A percentile compares a stretch with the other conserved stretches of the same genome.
Evolutionary conservation across 2,329 filamentous ascomycete species (phyloP).

Genomic region (Colletotrichum sp.): DNA sequence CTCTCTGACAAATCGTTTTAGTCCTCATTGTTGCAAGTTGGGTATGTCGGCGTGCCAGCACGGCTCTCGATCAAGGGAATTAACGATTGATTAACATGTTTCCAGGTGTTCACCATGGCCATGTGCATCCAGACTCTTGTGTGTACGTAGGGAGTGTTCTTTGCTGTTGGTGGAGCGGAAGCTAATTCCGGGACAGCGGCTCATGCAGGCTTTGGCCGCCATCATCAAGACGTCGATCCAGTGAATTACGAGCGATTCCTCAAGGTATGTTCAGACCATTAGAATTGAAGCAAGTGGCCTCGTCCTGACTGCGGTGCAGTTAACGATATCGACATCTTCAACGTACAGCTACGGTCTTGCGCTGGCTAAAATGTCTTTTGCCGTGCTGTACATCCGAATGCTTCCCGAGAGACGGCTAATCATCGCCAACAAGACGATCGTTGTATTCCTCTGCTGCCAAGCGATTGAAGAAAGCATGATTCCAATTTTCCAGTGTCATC

Average conservation of each 20-base stretch:
- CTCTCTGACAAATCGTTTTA: neutral
- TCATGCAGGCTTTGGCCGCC: neutral
- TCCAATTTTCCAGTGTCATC: constrained; percentile 32
- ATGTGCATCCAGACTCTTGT: neutral
- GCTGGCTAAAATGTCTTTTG: constrained; percentile 36
- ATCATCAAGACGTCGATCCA: neutral
- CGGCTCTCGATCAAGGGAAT: neutral
- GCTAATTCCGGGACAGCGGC: neutral
- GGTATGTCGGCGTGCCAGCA: neutral
- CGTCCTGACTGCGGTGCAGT: neutral
- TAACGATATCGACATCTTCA: constrained; percentile 27
- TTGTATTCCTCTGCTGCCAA: constrained; percentile 32
- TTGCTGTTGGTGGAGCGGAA: neutral
- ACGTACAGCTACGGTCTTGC: constrained; percentile 33
- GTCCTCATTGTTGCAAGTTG: neutral
- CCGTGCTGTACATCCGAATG: constrained; percentile 35
- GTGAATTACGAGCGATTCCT: neutral
- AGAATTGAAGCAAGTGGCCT: no score
- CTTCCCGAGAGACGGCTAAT: constrained; percentile 28
- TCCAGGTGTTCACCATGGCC: neutral
- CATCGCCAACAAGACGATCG: constrained; percentile 31
- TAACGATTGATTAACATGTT: neutral
- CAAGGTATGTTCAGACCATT: neutral
- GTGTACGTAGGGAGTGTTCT: neutral
- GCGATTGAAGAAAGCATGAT: constrained; percentile 33